A percentile compares a stretch with the other conserved stretches of the same genome.
Conservation (phyloP, 306 rosid species). For the Ormosia semicastrata region DNA sequence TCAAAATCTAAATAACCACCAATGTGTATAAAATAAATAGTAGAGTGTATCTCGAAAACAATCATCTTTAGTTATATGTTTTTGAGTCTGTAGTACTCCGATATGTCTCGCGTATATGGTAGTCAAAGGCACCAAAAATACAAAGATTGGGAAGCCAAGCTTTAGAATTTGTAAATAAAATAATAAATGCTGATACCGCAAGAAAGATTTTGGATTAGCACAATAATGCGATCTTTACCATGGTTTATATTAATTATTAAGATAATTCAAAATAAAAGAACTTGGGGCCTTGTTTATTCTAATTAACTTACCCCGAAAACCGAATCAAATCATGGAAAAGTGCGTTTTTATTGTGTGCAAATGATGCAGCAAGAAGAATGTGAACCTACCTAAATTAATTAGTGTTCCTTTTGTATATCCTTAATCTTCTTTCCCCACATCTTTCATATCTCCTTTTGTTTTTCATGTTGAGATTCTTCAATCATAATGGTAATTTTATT, state of each 20-base stretch:
- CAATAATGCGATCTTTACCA: conserved; percentile 20
- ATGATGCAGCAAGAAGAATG: conserved; percentile 28
- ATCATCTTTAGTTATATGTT: conserved; percentile 32
- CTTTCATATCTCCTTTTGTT: conserved; percentile 7
- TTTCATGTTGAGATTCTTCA: conserved; percentile 37
- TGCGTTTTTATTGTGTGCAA: conserved; percentile 33
- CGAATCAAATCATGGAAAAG: conserved; percentile 53
- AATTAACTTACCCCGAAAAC: conserved; percentile 43
- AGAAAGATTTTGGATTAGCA: conserved; percentile 38
- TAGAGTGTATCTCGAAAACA: conserved; percentile 8
- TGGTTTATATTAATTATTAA: conserved; percentile 4
- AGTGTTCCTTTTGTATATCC: neutral
- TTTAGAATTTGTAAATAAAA: neutral
- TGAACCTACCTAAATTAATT: conserved; percentile 33
- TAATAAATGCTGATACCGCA: neutral
- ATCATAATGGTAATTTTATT: conserved; percentile 14
- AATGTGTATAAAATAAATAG: neutral
- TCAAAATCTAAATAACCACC: neutral
- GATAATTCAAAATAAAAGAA: conserved; percentile 21
- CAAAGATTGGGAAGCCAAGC: conserved; percentile 14
- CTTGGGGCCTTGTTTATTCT: conserved; percentile 19
- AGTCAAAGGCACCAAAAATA: conserved; percentile 23
- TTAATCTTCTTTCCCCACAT: neutral
- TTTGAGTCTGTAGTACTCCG: neutral
- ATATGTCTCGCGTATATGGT: neutral